Evolutionary conservation across 768 basidiomycete species (phyloP).

Genomic region (Rickenella mellea): DNA sequence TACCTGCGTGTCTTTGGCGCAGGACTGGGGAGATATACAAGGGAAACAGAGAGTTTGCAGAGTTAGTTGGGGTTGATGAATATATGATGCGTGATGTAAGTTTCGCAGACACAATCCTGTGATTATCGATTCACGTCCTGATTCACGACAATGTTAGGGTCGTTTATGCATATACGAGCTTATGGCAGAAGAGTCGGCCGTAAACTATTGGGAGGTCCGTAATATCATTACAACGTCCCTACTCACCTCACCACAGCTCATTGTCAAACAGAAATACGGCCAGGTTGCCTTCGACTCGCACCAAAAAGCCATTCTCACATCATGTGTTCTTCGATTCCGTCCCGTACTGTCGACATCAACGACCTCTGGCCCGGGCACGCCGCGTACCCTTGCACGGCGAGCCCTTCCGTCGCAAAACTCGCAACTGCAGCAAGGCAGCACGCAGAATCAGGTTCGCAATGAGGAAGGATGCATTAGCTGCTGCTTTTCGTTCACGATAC

Average conservation of each 20-base stretch:
- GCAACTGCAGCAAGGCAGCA: constrained; percentile 14
- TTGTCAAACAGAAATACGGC: constrained; percentile 73
- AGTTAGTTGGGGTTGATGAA: constrained; percentile 80
- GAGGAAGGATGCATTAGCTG: constrained; percentile 79
- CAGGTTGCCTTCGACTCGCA: constrained; percentile 86
- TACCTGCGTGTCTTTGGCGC: constrained; percentile 94
- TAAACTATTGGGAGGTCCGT: constrained; percentile 93
- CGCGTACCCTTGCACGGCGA: constrained; percentile 19
- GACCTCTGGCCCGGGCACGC: constrained; percentile 20
- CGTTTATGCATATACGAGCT: constrained; percentile 94
- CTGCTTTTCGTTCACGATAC: constrained; percentile 87
- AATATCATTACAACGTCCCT: not conserved
- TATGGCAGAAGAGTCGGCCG: constrained; percentile 95
- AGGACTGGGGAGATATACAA: constrained; percentile 98
- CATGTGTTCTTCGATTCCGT: constrained; percentile 78
- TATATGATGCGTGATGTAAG: constrained; percentile 80
- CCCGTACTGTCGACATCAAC: constrained; percentile 46
- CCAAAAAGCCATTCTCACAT: constrained; percentile 89
- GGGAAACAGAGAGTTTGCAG: constrained; percentile 92
- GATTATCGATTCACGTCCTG: constrained; percentile 1
- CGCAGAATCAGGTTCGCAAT: constrained; percentile 17
- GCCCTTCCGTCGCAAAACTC: constrained; percentile 9
- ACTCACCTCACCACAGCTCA: not conserved
- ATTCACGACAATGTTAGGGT: constrained; percentile 36
- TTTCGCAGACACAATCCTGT: constrained; percentile 4